Conservation (phyloP, 176 grass and related monocot species). For the Avena atlantica region DNA sequence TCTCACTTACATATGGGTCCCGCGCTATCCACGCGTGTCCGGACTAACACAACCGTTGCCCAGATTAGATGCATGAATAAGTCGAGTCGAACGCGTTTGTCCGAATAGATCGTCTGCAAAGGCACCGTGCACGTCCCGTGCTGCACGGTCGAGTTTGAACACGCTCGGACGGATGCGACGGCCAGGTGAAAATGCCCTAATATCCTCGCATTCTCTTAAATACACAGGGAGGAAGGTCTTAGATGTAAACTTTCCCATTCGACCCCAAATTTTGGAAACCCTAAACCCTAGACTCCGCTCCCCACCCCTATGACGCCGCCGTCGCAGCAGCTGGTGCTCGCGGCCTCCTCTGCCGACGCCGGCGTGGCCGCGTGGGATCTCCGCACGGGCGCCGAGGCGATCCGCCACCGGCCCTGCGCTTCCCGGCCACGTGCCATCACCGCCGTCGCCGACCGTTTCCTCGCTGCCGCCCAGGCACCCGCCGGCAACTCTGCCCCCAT, state of each 20-base stretch:
- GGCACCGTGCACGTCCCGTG: too few relatives aligned
- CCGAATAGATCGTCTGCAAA: too few relatives aligned
- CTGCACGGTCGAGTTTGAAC: too few relatives aligned
- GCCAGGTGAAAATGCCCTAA: too few relatives aligned
- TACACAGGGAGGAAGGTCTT: too few relatives aligned
- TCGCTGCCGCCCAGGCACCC: slow-evolving; percentile 66
- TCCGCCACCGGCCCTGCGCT: slow-evolving; percentile 58
- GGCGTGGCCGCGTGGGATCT: slow-evolving; percentile 71
- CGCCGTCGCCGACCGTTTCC: slow-evolving; percentile 62
- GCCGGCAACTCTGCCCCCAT: slow-evolving; percentile 54
- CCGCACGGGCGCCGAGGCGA: slow-evolving; percentile 59
- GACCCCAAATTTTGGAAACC: neutral
- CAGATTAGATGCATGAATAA: too few relatives aligned
- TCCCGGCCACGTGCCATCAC: slow-evolving; percentile 57
- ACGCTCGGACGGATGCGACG: too few relatives aligned
- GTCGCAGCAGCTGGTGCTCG: slow-evolving; percentile 56
- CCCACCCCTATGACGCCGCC: slow-evolving; percentile 33
- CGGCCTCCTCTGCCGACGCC: slow-evolving; percentile 59
- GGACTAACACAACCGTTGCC: too few relatives aligned
- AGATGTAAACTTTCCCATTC: neutral
- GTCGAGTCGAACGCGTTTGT: too few relatives aligned
- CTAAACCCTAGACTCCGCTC: slow-evolving; percentile 1
- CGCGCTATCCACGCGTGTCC: too few relatives aligned
- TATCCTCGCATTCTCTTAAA: too few relatives aligned
- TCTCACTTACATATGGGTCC: too few relatives aligned